Evolutionary conservation across 129 eudicot genomes (phyloP).

Genomic region (Saussurea involucrata): DNA sequence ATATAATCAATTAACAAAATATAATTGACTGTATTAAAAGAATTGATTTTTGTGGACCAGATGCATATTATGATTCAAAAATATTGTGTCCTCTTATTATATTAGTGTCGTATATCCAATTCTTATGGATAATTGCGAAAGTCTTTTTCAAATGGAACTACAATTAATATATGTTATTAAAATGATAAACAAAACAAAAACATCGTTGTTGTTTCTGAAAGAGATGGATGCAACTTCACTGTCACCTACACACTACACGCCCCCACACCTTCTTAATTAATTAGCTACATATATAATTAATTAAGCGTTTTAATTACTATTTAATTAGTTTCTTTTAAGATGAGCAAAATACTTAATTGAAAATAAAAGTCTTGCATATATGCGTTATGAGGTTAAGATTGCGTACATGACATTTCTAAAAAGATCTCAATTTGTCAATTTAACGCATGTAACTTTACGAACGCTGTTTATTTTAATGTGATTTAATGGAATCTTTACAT

Average conservation of each 20-base stretch:
- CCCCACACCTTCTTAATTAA: slow-evolving; percentile 1
- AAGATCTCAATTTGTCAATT: too few species aligned
- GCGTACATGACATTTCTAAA: too few species aligned
- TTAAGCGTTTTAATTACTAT: background rate
- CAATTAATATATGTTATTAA: background rate
- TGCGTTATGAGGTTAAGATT: too few species aligned
- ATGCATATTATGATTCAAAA: background rate
- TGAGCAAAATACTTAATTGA: too few species aligned
- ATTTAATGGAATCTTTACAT: too few species aligned
- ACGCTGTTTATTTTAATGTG: too few species aligned
- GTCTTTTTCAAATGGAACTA: slow-evolving; percentile 9
- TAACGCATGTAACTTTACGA: too few species aligned
- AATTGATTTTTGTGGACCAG: background rate
- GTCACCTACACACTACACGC: slow-evolving; percentile 14
- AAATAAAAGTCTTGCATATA: too few species aligned
- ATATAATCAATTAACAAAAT: background rate
- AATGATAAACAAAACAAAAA: background rate
- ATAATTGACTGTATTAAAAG: background rate
- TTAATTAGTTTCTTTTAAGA: too few species aligned
- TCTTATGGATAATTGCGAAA: background rate
- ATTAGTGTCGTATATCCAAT: background rate
- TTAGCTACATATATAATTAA: background rate
- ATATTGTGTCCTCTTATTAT: background rate
- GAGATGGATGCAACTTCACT: slow-evolving; percentile 1
- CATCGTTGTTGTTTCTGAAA: slow-evolving; percentile 4